These are phyloP conservation scores for Lotmaria passim DNA, from an alignment of 208 protist species.

Conservation along the genomic window DNA sequence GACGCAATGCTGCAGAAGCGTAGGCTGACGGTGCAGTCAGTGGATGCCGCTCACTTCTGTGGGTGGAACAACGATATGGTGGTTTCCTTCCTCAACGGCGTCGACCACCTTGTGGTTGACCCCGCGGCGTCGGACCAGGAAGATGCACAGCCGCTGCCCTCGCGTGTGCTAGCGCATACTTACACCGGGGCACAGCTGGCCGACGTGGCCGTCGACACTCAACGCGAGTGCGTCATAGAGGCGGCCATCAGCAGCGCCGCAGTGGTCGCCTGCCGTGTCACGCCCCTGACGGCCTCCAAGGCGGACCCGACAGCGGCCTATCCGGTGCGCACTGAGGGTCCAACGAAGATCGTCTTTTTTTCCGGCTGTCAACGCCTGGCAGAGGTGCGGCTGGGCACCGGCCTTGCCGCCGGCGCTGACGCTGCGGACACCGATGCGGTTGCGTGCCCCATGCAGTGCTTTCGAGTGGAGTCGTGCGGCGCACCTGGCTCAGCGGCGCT, in stretches of 20 bases:
- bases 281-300: slow-evolving; percentile 24
- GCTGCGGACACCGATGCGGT: slow-evolving; percentile 3
- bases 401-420: not conserved
- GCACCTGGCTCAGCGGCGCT: slow-evolving; percentile 8
- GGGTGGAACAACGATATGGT: slow-evolving; percentile 33
- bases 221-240: slow-evolving; percentile 36
- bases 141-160: slow-evolving; percentile 28
- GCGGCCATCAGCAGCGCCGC: slow-evolving; percentile 33
- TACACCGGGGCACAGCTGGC: slow-evolving; percentile 41
- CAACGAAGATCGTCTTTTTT: slow-evolving; percentile 52
- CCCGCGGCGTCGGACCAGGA: slow-evolving; percentile 30
- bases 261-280: slow-evolving; percentile 47
- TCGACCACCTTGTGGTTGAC: slow-evolving; percentile 35
- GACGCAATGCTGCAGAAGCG: slow-evolving; percentile 27
- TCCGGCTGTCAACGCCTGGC: slow-evolving; percentile 52
- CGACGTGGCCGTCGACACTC: slow-evolving; percentile 21
- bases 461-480: slow-evolving; percentile 19
- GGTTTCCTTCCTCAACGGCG: slow-evolving; percentile 45
- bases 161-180: slow-evolving; percentile 36
- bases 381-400: slow-evolving; percentile 41
- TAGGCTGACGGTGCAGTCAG: slow-evolving; percentile 28
- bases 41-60: slow-evolving; percentile 31
- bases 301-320: slow-evolving; percentile 7
- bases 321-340: slow-evolving; percentile 8
- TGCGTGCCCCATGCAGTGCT: slow-evolving; percentile 40